These are phyloP conservation scores for Candida silvicultrix DNA, from an alignment of 805 yeast species.

Conservation along the genomic window DNA sequence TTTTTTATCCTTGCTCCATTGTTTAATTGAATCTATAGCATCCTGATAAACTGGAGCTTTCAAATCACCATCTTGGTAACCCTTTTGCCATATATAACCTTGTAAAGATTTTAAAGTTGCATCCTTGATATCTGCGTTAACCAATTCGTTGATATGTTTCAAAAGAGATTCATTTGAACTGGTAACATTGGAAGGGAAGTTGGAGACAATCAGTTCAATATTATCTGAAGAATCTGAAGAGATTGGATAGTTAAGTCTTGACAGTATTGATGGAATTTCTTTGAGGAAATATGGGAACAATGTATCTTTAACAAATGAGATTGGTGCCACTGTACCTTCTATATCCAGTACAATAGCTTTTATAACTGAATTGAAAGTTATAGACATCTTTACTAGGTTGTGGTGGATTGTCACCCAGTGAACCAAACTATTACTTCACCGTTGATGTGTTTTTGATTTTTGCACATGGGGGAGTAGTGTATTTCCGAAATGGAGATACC, in stretches of 20 bases:
- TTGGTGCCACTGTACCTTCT: constrained; percentile 93
- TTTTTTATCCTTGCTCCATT: constrained; percentile 29
- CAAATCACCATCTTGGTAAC: constrained; percentile 72
- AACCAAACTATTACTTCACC: too few species aligned
- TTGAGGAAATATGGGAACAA: constrained; percentile 70
- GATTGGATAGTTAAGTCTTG: constrained; percentile 20
- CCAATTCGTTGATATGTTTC: constrained; percentile 50
- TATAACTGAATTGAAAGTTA: constrained; percentile 1
- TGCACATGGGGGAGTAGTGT: too few species aligned
- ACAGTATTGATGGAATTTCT: constrained; percentile 37
- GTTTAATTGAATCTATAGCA: constrained; percentile 51
- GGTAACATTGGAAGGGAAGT: constrained; percentile 16
- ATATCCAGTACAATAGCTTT: constrained; percentile 56
- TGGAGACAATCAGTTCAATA: constrained; percentile 11
- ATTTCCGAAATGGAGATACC: too few species aligned
- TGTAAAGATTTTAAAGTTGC: constrained; percentile 72
- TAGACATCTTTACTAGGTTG: too few species aligned
- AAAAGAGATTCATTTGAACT: constrained; percentile 27
- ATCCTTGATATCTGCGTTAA: constrained; percentile 66
- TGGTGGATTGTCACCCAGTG: too few species aligned
- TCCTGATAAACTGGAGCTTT: constrained; percentile 74
- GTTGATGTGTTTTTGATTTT: too few species aligned
- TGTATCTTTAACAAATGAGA: constrained; percentile 75
- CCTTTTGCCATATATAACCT: constrained; percentile 76
- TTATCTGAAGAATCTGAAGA: constrained; percentile 15